Percentiles rank a stretch among this genome's conserved stretches.
Conservation (phyloP, 352 stramenopile genomes). For the Elongisporangium prolatum region DNA sequence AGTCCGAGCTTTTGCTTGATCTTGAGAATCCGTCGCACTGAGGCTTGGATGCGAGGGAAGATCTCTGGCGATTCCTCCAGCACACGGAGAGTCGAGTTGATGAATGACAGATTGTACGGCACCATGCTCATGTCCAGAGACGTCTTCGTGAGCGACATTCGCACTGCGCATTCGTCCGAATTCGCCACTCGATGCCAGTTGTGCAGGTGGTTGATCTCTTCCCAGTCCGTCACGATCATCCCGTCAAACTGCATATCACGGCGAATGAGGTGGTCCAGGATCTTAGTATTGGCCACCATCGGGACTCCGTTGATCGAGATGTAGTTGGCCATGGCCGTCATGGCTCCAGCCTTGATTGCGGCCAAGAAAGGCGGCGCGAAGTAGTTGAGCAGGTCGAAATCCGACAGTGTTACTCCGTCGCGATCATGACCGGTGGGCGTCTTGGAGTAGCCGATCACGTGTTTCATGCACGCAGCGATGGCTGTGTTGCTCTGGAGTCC, state of each 20-base stretch:
- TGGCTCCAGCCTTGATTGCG: constrained; percentile 67
- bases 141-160: constrained; percentile 64
- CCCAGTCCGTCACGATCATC: constrained; percentile 90
- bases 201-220: constrained; percentile 89
- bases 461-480: constrained; percentile 86
- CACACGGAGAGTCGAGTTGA: constrained; percentile 38
- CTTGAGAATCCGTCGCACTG: constrained; percentile 55
- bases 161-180: constrained; percentile 51
- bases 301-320: constrained; percentile 91
- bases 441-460: constrained; percentile 87
- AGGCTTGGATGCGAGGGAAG: constrained; percentile 46
- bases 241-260: constrained; percentile 85
- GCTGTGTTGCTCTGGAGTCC: constrained; percentile 74
- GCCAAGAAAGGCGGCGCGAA: constrained; percentile 84
- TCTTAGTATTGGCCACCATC: constrained; percentile 78
- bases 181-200: constrained; percentile 51
- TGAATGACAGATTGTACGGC: constrained; percentile 38
- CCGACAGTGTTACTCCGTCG: constrained; percentile 57
- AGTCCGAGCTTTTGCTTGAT: constrained; percentile 73
- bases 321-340: constrained; percentile 94
- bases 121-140: constrained; percentile 93
- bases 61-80: constrained; percentile 30
- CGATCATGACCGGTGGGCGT: constrained; percentile 81
- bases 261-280: constrained; percentile 79
- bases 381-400: constrained; percentile 82